Base-by-base conservation (phyloP, 2,329 filamentous ascomycete species). In the Lachnellula cervina region DNA sequence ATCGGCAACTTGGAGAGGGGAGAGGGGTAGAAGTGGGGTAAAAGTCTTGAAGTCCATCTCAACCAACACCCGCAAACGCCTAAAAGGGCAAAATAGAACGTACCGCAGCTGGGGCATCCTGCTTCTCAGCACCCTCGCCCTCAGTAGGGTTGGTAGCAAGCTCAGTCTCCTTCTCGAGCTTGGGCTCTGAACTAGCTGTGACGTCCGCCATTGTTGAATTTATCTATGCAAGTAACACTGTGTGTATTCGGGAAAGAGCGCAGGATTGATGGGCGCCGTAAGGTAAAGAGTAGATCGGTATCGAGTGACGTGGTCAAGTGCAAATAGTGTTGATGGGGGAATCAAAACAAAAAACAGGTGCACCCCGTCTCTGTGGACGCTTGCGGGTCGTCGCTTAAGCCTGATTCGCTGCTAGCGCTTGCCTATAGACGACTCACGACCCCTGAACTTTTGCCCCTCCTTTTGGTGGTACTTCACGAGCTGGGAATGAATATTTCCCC, bases 81-180 rank as follows among this genome's bases (percentile, higher is more conserved):
- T 28, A 19, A 42, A 19, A 28, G 17, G 48, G 16, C 4, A 56
- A 21, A 16, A 51, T 52, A 43, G 43, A 45, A 65, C 66, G 50
- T 66, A 66, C 62, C 14, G 62, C 48, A 34, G 51, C 54, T 42
- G 59, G 51, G 50, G 62, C 56, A 28, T 63, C 61, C 58, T 64
- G 61, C 52, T 63, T 59, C 49, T 60, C 64, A 44, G 55, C 28
- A 32, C 28, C 45, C 43, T 59, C 57, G 37, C 42, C 54, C 19
- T 61, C 53, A 42, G 55, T 52, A 51, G 69, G 72, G 49, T 71
- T 72, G 16, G 74, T 74, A 51, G 73, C 72, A 67, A 73, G 72
- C 57, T 72, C 70, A 17, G 74, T 76, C 70, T 76, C 73, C 55
- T 72, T 71, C 21, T 68, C 70, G 42, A 75, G 67, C 61, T 62